phyloP scores from a whole-genome alignment of 352 stramenopile genomes.

The Achlya hypogyna region DNA sequence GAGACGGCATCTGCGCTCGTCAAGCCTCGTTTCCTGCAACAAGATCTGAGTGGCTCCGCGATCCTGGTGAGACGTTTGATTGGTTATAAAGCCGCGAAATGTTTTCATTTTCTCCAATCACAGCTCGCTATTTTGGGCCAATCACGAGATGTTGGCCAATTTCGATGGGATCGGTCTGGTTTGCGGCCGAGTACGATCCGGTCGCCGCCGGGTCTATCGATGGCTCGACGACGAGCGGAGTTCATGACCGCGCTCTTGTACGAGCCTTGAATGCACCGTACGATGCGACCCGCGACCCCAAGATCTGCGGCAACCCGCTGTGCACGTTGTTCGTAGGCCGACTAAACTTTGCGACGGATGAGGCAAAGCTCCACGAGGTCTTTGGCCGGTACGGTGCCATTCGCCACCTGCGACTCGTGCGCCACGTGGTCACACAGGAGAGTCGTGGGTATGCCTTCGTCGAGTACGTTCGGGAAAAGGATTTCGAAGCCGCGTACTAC shows the following conservation, averaged over 20 bases:
- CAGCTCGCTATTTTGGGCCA: no score
- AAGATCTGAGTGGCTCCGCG: no score
- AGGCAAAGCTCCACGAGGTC: constrained; percentile 33
- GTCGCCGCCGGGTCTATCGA: constrained; percentile 64
- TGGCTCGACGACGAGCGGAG: constrained; percentile 22
- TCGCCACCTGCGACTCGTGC: constrained; percentile 46
- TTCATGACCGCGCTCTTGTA: constrained; percentile 56
- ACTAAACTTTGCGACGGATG: constrained; percentile 44
- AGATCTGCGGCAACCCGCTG: constrained; percentile 56
- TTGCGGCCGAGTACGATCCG: constrained; percentile 56
- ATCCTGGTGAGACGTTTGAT: no score
- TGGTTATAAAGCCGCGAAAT: no score
- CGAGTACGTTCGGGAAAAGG: constrained; percentile 45
- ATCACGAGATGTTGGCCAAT: no score
- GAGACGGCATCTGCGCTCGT: no score
- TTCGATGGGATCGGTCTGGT: no score
- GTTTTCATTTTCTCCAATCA: no score
- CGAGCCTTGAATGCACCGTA: constrained; percentile 41
- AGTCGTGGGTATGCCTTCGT: constrained; percentile 77
- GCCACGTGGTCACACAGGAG: constrained; percentile 45
- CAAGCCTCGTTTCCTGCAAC: no score
- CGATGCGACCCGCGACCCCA: constrained; percentile 41
- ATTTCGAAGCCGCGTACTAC: constrained; percentile 51
- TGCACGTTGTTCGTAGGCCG: constrained; percentile 65
- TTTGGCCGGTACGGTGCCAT: constrained; percentile 47